Base-by-base conservation (phyloP, 129 eudicot species). In the Lactuca sativa region DNA sequence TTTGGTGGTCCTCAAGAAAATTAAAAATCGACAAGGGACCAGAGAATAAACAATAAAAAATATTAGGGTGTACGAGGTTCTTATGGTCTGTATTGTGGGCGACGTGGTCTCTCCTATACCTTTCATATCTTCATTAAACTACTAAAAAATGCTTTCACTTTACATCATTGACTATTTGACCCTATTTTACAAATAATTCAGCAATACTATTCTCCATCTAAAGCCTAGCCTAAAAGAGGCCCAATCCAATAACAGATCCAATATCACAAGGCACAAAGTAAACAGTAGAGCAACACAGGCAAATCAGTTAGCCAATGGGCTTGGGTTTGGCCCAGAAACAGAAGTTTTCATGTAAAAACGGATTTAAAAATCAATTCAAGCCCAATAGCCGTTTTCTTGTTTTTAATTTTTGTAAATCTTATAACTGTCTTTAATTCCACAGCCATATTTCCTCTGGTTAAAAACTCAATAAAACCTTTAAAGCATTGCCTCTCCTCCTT, bases 1-100 rank as follows among this genome's bases (percentile, higher is more conserved):
- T 15, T 21, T 14, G 12, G 38, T 25, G 77, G 71, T 18, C 67
- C 36, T 59, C 14, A 12, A 30, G 15, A 32, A 9, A 33, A 34
- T 59, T 64, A 47, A 59, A 17, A 41, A 43, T 43, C 47, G 67
- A 71, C 31, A 32, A 53, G 78, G 78, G 51, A 44, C 72, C 66
- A 33, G 12, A 56, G n/a, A 74, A 57, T 38, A 74, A 64, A 55
- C 17, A 53, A 74, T 65, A 65, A 32, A 55, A 37, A 55, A 31
- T 16, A 55, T 44, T 44, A 43, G 69, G 6, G 34, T 18, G 78
- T 74, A 74, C 78, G 78, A 74, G 78, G 78, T 74, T 74, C 78
- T 64, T 56, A 74, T 74, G 78, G 78, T 65, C 72, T 74, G 36
- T 64, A 74, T 74, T 74, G 7, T 64, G 56, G 66, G 78, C 49